Conservation (phyloP, 176 grass and related monocot genomes). For the Dendrocalamus sinicus region DNA sequence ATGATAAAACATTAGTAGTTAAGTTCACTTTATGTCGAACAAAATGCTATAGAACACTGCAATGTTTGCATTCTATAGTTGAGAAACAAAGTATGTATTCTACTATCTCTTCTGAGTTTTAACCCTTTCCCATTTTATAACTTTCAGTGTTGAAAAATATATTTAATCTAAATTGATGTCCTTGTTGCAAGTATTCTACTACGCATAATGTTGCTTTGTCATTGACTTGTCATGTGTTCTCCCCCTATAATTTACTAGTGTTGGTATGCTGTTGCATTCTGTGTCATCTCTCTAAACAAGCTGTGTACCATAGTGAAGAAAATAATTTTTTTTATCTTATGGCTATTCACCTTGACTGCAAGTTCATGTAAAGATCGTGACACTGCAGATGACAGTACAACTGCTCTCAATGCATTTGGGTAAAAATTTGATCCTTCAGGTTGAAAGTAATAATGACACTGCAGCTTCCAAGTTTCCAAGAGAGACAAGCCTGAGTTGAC, state of each 20-base stretch:
- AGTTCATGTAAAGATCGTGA: slow-evolving; percentile 98
- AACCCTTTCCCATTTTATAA: slow-evolving; percentile 11
- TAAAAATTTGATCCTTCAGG: slow-evolving; percentile 98
- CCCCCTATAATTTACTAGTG: background rate
- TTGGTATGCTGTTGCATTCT: background rate
- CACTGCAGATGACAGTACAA: slow-evolving; percentile 93
- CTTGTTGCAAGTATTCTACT: too few relatives aligned
- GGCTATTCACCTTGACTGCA: slow-evolving; percentile 83
- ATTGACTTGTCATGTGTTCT: background rate
- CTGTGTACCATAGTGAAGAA: slow-evolving; percentile 6
- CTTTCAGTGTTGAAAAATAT: background rate
- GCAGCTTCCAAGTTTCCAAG: slow-evolving; percentile 93
- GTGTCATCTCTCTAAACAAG: background rate
- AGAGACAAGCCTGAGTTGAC: slow-evolving; percentile 73
- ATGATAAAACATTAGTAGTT: slow-evolving; percentile 15
- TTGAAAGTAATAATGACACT: slow-evolving; percentile 92
- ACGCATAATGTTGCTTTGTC: slow-evolving; percentile 13
- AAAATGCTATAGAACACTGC: background rate
- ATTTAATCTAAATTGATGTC: too few relatives aligned
- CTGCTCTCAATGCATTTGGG: slow-evolving; percentile 94
- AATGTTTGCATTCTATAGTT: slow-evolving; percentile 27
- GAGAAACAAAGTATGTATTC: slow-evolving; percentile 15
- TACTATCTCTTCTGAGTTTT: slow-evolving; percentile 29
- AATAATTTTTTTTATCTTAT: background rate
- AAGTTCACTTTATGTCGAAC: slow-evolving; percentile 34